Evolutionary conservation across 805 yeast genomes (phyloP).

Genomic region (Monosporozyma siamensis): DNA sequence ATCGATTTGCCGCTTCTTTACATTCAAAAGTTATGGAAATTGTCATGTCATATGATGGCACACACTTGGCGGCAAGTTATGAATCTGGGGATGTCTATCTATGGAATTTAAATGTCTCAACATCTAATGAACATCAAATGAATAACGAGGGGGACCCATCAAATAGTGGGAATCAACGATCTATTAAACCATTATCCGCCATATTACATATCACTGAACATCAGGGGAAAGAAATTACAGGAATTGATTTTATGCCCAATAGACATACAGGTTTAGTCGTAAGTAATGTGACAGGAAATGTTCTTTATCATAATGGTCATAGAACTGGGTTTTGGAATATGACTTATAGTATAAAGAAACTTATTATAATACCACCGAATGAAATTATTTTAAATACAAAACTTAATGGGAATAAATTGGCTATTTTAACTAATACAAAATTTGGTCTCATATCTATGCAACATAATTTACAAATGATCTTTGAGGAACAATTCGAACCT

Average conservation of each 20-base stretch:
- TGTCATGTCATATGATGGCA: slow-evolving; percentile 57
- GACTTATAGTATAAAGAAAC: slow-evolving; percentile 15
- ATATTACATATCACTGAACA: slow-evolving; percentile 30
- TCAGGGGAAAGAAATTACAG: slow-evolving; percentile 30
- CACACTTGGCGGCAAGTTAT: slow-evolving; percentile 61
- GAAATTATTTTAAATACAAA: slow-evolving; percentile 9
- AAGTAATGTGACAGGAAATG: slow-evolving; percentile 47
- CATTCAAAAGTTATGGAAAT: slow-evolving; percentile 38
- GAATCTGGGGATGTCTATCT: slow-evolving; percentile 52
- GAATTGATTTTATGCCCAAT: slow-evolving; percentile 40
- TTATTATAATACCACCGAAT: slow-evolving; percentile 11
- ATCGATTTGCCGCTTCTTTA: neutral
- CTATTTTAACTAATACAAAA: slow-evolving; percentile 16
- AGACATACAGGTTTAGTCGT: slow-evolving; percentile 49
- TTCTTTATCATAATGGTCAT: slow-evolving; percentile 55
- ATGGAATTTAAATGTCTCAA: slow-evolving; percentile 47
- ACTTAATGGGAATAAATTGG: slow-evolving; percentile 12
- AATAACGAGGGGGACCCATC: neutral
- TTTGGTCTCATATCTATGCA: slow-evolving; percentile 14
- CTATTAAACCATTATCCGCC: slow-evolving; percentile 14
- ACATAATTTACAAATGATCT: slow-evolving; percentile 4
- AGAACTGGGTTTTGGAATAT: slow-evolving; percentile 33
- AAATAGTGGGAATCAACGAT: neutral
- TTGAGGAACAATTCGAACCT: neutral
- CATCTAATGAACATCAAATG: neutral